Evolutionary conservation across 495 filamentous ascomycete genomes (phyloP).

Genomic region (Bryoglossum gracile): DNA sequence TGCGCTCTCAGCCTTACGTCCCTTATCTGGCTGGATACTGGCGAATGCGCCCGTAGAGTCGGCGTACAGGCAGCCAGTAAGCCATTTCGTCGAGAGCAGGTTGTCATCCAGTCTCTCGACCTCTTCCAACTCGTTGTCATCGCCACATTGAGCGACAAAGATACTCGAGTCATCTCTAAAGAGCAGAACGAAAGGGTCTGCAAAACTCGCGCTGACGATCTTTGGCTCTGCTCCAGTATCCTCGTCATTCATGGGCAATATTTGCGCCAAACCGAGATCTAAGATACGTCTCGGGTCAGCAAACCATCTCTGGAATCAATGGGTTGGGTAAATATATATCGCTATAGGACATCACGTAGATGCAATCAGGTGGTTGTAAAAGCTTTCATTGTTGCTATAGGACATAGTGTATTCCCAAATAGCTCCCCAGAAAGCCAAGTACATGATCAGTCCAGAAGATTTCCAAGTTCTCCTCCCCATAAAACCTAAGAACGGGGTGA

Average conservation of each 20-base stretch:
- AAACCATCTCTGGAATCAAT: too few relatives aligned
- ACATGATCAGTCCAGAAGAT: too few relatives aligned
- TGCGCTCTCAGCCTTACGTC: slow-evolving; percentile 35
- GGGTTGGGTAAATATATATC: too few relatives aligned
- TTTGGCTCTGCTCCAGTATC: slow-evolving; percentile 68
- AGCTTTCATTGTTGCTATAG: slow-evolving; percentile 29
- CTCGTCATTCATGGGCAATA: slow-evolving; percentile 84
- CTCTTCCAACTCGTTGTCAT: slow-evolving; percentile 79
- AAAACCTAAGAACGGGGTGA: too few relatives aligned
- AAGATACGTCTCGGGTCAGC: too few relatives aligned
- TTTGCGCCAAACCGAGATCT: slow-evolving; percentile 83
- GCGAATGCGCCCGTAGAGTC: slow-evolving; percentile 54
- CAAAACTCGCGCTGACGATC: slow-evolving; percentile 73
- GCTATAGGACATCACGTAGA: slow-evolving; percentile 13
- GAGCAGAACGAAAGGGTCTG: slow-evolving; percentile 82
- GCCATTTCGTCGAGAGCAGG: slow-evolving; percentile 58
- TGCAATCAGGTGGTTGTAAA: slow-evolving; percentile 18
- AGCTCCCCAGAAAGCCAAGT: slow-evolving; percentile 17
- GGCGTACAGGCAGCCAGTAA: slow-evolving; percentile 70
- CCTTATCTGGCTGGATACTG: slow-evolving; percentile 32
- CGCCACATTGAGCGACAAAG: slow-evolving; percentile 67
- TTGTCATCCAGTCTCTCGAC: slow-evolving; percentile 50
- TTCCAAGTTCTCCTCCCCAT: too few relatives aligned
- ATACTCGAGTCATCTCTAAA: slow-evolving; percentile 74
- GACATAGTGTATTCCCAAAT: slow-evolving; percentile 21